Base-by-base conservation (phyloP, 31 red algal species). In the Endocladia muricata region DNA sequence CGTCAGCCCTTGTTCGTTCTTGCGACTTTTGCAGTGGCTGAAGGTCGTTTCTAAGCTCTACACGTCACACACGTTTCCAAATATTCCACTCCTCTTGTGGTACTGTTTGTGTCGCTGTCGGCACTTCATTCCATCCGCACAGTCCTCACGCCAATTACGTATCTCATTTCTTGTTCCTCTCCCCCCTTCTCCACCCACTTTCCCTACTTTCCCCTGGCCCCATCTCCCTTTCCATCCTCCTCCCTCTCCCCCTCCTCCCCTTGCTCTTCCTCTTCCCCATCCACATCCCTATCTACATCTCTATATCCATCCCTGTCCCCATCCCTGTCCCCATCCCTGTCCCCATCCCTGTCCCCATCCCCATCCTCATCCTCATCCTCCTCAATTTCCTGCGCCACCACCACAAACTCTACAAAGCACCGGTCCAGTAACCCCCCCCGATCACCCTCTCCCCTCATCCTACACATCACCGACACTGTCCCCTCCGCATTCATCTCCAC, bases 341-440 rank as follows among this genome's bases (percentile, higher is more conserved):
- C 81, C 41, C 57, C 58, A 0, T 77, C 73, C 5, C 47, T 44
- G 1, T 54, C 82, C 29, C 55, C 58, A 48, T 77, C 70, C 59
- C 66, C 55, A 9, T 79, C 88, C 2, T 79, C 88, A 22, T 72
- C 41, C 68, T 77, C 79, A n/a, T 75, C 85, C 32, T 79, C 88
- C 34, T 84, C 88, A 59, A 84, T 75, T 64, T 84, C 73, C 35
- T 78, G 64, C 21, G 89, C 68, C 9, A 92, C 80, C 42, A 92
- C 68, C 2, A 86, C 71, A 49, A 92, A 92, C 75, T 92, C 89
- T 11, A 85, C 80, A 76, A 92, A 92, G 42, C 81, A 79, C 29
- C 68, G 47, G 38, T 85, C 73, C 32, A 59, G 7, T 26, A 61
- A 80, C 21, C 39, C 68, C 35, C 25, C 67, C 15, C 36, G 43